Evolutionary conservation across 176 grass and related monocot genomes (phyloP), one percentile per base, ranked within the genome.

Genomic region (Eragrostis nindensis): DNA sequence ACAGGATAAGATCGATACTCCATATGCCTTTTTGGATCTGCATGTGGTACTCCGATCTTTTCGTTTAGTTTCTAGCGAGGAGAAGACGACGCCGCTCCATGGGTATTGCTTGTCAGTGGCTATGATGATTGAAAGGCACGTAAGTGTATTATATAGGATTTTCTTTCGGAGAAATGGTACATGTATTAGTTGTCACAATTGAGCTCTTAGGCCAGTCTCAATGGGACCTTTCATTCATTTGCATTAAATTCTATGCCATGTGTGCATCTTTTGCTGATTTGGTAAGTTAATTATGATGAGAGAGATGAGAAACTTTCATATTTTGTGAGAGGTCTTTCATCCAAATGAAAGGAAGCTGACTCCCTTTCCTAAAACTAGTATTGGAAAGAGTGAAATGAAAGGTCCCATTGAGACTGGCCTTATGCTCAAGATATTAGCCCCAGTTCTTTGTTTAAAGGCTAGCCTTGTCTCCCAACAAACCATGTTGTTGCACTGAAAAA

Each of bases 391-490:
- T n/a, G n/a, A n/a, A n/a, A n/a, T n/a, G n/a, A n/a, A n/a, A n/a
- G n/a, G n/a, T n/a, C n/a, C n/a, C n/a, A n/a, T n/a, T n/a, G n/a
- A n/a, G n/a, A n/a, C n/a, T n/a, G n/a, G n/a, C n/a, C n/a, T n/a
- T 30, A 11, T 43, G 73, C 17, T 7, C 36, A 43, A n/a, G n/a
- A 14, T 13, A 70, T 25, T 47, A 70, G 68, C 68, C 48, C 46
- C 22, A 18, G 6, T 17, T 68, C 12, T 47, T 70, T 70, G 68
- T 70, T 70, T 70, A 70, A 70, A 48, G 43, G 22, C 43, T n/a
- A n/a, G n/a, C n/a, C n/a, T 3, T 70, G 43, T 70, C 68, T 48
- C 68, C 69, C 69, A 71, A 71, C 69, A 49, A 71, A 50, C 17
- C 45, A 71, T 50, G 69, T 0, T 71, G 69, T 50, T 50, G 13